Evolutionary conservation across 2,329 filamentous ascomycete species (phyloP).

Genomic region (Saccharata proteae): DNA sequence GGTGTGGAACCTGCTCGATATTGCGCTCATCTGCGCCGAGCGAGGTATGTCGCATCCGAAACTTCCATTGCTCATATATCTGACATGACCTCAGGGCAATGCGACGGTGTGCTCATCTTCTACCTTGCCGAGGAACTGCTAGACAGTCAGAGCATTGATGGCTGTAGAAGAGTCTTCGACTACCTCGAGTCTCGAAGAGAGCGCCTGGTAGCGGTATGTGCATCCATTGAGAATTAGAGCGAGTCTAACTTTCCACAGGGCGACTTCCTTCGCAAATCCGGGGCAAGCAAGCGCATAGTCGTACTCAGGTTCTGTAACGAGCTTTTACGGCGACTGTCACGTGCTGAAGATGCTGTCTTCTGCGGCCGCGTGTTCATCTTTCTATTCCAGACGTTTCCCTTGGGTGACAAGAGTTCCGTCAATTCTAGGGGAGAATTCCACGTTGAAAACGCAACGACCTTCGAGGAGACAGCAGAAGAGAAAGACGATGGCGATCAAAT

Average conservation of each 20-base stretch:
- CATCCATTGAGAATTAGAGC: slow-evolving; percentile 2
- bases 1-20: slow-evolving; percentile 89
- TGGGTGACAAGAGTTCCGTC: slow-evolving; percentile 94
- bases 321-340: slow-evolving; percentile 80
- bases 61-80: slow-evolving; percentile 3
- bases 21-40: slow-evolving; percentile 80
- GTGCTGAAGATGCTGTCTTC: slow-evolving; percentile 93
- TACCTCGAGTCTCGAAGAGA: slow-evolving; percentile 90
- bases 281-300: slow-evolving; percentile 62
- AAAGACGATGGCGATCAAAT: slow-evolving; percentile 43
- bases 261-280: slow-evolving; percentile 8
- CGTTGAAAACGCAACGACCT: slow-evolving; percentile 83
- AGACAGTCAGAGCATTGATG: slow-evolving; percentile 88
- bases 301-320: slow-evolving; percentile 95
- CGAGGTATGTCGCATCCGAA: slow-evolving; percentile 46
- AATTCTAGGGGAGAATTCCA: slow-evolving; percentile 95
- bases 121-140: slow-evolving; percentile 90
- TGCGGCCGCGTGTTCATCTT: slow-evolving; percentile 97
- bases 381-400: slow-evolving; percentile 92
- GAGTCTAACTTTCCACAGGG: slow-evolving; percentile 2
- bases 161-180: slow-evolving; percentile 84
- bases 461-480: slow-evolving; percentile 44
- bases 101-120: slow-evolving; percentile 70
- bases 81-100: slow-evolving; percentile 31
- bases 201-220: slow-evolving; percentile 63